Evolutionary conservation across 148 eudicot genomes (phyloP).

Genomic region (Fagopyrum esculentum): DNA sequence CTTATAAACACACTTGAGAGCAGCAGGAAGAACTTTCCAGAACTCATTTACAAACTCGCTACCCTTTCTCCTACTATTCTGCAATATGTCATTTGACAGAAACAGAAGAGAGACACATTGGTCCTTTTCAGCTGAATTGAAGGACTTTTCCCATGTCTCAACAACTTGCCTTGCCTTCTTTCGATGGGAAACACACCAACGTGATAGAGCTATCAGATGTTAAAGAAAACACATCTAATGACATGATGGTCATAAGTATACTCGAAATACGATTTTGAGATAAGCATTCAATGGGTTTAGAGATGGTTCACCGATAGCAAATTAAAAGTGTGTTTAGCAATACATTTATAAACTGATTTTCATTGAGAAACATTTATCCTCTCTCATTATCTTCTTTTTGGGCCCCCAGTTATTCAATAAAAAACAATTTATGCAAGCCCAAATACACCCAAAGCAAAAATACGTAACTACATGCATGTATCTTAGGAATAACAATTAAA

Average conservation of each 20-base stretch:
- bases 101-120: slow-evolving; percentile 67
- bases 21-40: slow-evolving; percentile 92
- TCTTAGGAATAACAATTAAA: too few species aligned
- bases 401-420: too few species aligned
- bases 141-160: slow-evolving; percentile 81
- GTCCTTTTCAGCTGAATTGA: slow-evolving; percentile 59
- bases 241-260: background rate
- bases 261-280: too few species aligned
- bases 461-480: too few species aligned
- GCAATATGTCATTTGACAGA: slow-evolving; percentile 90
- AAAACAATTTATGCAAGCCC: too few species aligned
- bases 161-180: slow-evolving; percentile 78
- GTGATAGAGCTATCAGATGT: slow-evolving; percentile 68
- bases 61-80: slow-evolving; percentile 91
- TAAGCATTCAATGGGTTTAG: background rate
- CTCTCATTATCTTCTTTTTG: too few species aligned
- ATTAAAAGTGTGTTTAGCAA: too few species aligned
- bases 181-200: slow-evolving; percentile 74
- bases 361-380: too few species aligned
- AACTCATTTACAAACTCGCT: slow-evolving; percentile 92
- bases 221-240: slow-evolving; percentile 26
- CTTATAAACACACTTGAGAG: slow-evolving; percentile 63
- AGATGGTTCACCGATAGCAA: background rate
- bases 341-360: too few species aligned
- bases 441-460: too few species aligned